Conservation (phyloP, 345 rosid genomes). For the Populus ilicifolia region DNA sequence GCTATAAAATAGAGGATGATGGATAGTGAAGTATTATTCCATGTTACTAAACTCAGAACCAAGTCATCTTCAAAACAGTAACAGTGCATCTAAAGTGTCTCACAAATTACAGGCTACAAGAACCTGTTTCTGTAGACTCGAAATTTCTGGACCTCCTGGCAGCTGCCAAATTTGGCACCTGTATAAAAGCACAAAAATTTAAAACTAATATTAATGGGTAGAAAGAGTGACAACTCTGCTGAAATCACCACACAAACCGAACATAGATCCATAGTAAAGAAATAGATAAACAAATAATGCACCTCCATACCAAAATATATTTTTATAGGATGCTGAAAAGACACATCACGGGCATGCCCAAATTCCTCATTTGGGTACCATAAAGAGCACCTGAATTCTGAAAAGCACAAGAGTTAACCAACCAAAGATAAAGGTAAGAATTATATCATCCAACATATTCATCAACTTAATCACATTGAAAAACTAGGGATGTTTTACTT, state of each 20-base stretch:
- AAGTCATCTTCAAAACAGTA: neutral
- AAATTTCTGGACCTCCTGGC: constrained; percentile 82
- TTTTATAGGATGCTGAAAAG: constrained; percentile 95
- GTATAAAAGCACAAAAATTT: constrained; percentile 10
- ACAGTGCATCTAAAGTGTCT: neutral
- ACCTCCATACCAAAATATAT: constrained; percentile 72
- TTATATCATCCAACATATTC: constrained; percentile 3
- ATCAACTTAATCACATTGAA: neutral
- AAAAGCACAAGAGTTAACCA: constrained; percentile 18
- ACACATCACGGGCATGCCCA: constrained; percentile 72
- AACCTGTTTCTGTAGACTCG: constrained; percentile 80
- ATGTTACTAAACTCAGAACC: neutral
- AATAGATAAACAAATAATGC: neutral
- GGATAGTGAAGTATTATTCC: neutral
- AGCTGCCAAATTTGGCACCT: constrained; percentile 95
- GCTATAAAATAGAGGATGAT: neutral
- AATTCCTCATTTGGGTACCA: constrained; percentile 70
- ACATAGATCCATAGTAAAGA: neutral
- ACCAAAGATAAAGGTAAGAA: constrained; percentile 10
- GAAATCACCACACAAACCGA: neutral
- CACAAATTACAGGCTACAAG: neutral
- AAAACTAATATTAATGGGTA: neutral
- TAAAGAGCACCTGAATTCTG: constrained; percentile 79
- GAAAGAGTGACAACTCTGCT: neutral
- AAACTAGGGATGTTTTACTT: constrained; percentile 2